phyloP scores from a whole-genome alignment of 1,284 basidiomycete species.

The Heterobasidion annosum region DNA sequence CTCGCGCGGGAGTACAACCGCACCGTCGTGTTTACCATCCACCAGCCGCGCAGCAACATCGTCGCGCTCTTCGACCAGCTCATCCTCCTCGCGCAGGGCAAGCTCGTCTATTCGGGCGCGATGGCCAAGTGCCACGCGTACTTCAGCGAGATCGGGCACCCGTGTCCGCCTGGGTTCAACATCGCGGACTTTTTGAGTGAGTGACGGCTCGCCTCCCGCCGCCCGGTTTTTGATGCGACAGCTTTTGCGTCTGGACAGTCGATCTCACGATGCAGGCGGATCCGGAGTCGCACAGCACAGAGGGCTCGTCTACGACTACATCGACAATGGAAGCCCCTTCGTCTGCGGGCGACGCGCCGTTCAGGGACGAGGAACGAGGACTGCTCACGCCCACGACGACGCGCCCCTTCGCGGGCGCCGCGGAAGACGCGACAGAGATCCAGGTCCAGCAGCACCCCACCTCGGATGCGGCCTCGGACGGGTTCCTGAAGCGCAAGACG shows the following conservation, averaged over 20 bases:
- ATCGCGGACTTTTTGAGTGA: conserved; percentile 90
- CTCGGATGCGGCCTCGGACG: conserved; percentile 34
- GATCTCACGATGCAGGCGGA: conserved; percentile 81
- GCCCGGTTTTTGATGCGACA: background rate
- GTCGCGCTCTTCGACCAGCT: conserved; percentile 93
- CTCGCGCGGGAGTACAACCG: conserved; percentile 86
- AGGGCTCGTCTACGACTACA: conserved; percentile 22
- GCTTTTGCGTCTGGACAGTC: conserved; percentile 30
- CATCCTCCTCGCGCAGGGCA: conserved; percentile 78
- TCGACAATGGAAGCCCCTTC: conserved; percentile 18
- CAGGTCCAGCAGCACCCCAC: conserved; percentile 36
- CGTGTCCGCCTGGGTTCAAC: conserved; percentile 94
- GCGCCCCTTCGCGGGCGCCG: conserved; percentile 7
- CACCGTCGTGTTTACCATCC: conserved; percentile 96
- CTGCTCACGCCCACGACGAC: conserved; percentile 17
- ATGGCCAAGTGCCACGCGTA: conserved; percentile 71
- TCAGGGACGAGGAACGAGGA: conserved; percentile 57
- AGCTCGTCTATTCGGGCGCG: conserved; percentile 77
- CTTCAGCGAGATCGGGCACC: conserved; percentile 70
- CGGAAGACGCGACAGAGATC: conserved; percentile 45
- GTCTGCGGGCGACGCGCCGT: conserved; percentile 29
- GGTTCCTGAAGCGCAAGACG: conserved; percentile 65
- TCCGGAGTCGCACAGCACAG: conserved; percentile 31
- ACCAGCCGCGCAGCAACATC: conserved; percentile 97
- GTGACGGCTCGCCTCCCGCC: conserved; percentile 18